Base-by-base conservation (phyloP, 345 rosid species). In the Pistacia atlantica region DNA sequence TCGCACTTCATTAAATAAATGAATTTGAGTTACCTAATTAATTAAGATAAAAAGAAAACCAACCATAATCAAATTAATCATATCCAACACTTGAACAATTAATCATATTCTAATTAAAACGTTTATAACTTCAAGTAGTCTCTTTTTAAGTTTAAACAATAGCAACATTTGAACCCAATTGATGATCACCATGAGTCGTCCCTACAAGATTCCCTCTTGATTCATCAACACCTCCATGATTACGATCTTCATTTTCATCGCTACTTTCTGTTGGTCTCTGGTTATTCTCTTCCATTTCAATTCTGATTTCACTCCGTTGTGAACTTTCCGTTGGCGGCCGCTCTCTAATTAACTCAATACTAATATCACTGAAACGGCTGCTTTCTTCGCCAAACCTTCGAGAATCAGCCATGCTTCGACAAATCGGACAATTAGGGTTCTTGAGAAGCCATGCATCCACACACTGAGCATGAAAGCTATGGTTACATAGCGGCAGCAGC, bases 391-490 rank as follows among this genome's bases (percentile, higher is more conserved):
- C 83, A 28, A 67, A 18, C 75, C 58, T 66, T 37, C 77, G 58
- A 4, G 84, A 82, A 79, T 78, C 79, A 11, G 82, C 87, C 13
- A 25, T 42, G 11, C 81, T 72, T 80, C 92, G 82, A 71, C 92
- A 86, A 52, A 87, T 83, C 8, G 92, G 91, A 57, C 95, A 89
- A 48, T 77, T 83, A 54, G 92, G 88, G 60, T 74, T 84, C 84
- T 80, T 87, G 80, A 89, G 11, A 61, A 87, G 86, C 92, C 92
- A 89, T 0, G 74, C 69, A 79, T 90, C 92, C 17, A 90, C 80
- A 55, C 90, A 87, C 28, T 81, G 66, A 2, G 88, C 84, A 62
- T 89, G 95, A 69, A 90, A 90, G 75, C 89, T 87, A 72, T 90
- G 92, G 18, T 58, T 83, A 71, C 92, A 89, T 0, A 77, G 10